These are phyloP conservation scores for Candolleomyces eurysporus DNA, from an alignment of 768 basidiomycete species.

Conservation along the genomic window DNA sequence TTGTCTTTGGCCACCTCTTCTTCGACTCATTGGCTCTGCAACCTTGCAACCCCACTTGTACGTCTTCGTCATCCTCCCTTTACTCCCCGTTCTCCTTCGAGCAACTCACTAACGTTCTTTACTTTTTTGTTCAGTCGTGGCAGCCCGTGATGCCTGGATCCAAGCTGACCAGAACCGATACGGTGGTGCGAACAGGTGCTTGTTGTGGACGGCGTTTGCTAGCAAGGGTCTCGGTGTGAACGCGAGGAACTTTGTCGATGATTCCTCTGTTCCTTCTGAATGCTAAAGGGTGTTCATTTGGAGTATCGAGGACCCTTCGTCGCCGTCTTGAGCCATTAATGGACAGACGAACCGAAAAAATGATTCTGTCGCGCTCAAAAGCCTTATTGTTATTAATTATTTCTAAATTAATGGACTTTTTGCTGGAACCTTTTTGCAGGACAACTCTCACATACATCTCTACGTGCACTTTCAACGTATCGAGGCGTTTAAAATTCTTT, in stretches of 20 bases:
- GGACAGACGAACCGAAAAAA: too few relatives aligned
- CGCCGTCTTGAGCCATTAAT: too few relatives aligned
- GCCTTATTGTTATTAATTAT: too few relatives aligned
- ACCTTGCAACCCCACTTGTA: conserved; percentile 46
- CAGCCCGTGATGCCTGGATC: conserved; percentile 21
- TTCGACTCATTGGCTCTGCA: conserved; percentile 47
- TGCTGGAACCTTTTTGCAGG: too few relatives aligned
- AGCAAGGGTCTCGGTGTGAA: conserved; percentile 25
- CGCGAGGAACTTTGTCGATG: conserved; percentile 18
- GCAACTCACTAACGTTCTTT: not conserved
- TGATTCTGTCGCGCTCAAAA: too few relatives aligned
- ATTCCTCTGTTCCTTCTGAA: conserved; percentile 16
- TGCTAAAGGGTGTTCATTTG: too few relatives aligned
- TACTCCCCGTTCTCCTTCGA: not conserved
- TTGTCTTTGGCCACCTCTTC: conserved; percentile 47
- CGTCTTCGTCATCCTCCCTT: conserved; percentile 7
- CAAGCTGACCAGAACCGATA: conserved; percentile 23
- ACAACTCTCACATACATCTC: too few relatives aligned
- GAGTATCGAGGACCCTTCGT: too few relatives aligned
- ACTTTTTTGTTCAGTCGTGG: conserved; percentile 11
- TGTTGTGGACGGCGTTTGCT: conserved; percentile 26
- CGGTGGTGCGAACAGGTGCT: conserved; percentile 22
- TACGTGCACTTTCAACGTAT: too few relatives aligned
- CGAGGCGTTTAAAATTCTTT: too few relatives aligned
- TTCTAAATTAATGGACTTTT: too few relatives aligned